These are phyloP conservation scores for Talaromyces sp. DNA, from an alignment of 2,329 filamentous ascomycete species.

Conservation along the genomic window DNA sequence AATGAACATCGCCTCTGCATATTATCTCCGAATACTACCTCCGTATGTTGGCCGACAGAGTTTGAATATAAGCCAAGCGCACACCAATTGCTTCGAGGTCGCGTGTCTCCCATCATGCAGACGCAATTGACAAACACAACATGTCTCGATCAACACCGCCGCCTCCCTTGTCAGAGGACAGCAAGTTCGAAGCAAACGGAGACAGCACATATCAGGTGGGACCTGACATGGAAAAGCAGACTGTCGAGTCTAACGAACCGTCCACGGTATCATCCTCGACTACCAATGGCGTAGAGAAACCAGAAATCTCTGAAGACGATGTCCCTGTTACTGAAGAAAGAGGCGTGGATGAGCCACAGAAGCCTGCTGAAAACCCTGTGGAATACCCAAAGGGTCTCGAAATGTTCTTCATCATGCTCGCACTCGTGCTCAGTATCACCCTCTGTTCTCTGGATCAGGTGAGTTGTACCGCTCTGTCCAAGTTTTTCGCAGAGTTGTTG, in stretches of 20 bases:
- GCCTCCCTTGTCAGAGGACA: background rate
- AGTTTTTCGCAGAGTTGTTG: background rate
- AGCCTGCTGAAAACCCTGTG: background rate
- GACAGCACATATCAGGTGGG: background rate
- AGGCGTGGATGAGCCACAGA: background rate
- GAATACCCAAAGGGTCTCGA: background rate
- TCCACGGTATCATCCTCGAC: background rate
- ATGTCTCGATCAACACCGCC: background rate
- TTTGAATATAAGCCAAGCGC: background rate
- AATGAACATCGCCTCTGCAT: too few species aligned
- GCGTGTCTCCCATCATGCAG: background rate
- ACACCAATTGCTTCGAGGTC: background rate
- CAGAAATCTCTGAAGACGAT: background rate
- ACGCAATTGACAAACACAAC: background rate
- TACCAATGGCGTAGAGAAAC: background rate
- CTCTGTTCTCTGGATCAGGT: constrained; percentile 13
- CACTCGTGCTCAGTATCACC: constrained; percentile 12
- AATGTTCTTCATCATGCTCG: constrained; percentile 10
- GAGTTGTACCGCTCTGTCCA: constrained; percentile 8
- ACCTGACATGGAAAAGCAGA: background rate
- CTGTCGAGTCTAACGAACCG: background rate
- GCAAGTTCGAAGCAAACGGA: background rate
- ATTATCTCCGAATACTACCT: too few species aligned
- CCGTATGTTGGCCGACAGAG: background rate
- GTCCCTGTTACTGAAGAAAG: background rate